phyloP scores from a whole-genome alignment of 75 land plant genomes.

The Picea sitchensis region DNA sequence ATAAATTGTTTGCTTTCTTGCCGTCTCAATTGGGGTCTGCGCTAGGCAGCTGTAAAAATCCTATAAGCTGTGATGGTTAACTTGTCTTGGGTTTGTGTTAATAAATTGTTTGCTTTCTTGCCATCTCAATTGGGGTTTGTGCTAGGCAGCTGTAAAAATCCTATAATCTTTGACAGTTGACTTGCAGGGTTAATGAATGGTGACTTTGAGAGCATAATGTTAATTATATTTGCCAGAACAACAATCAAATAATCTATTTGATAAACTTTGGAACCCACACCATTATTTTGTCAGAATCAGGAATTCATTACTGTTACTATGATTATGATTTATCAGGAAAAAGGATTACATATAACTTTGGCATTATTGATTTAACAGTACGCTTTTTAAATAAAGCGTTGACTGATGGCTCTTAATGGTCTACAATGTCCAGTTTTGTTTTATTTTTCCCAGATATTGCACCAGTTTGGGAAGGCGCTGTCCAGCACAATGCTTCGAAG shows the following conservation, averaged over 20 bases:
- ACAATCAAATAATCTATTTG: neutral
- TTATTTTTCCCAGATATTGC: conserved; percentile 83
- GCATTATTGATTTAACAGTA: neutral
- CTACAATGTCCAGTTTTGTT: conserved; percentile 12
- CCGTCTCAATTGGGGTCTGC: neutral
- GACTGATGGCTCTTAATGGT: conserved; percentile 1
- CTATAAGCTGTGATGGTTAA: neutral
- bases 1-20: neutral
- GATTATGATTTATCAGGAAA: neutral
- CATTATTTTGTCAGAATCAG: neutral
- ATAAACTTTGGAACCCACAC: neutral
- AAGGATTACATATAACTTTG: neutral
- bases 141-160: neutral
- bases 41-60: neutral
- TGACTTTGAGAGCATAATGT: neutral
- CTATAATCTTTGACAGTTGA: neutral
- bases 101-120: neutral
- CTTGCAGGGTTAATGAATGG: neutral
- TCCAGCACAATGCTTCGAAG: conserved; percentile 97
- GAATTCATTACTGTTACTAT: neutral
- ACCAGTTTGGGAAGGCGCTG: conserved; percentile 99
- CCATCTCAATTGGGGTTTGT: neutral
- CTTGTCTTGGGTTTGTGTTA: neutral
- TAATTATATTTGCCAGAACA: neutral
- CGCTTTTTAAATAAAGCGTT: neutral